Base-by-base conservation (phyloP, 2,329 filamentous ascomycete species). In the Arthrinium puccinioides region DNA sequence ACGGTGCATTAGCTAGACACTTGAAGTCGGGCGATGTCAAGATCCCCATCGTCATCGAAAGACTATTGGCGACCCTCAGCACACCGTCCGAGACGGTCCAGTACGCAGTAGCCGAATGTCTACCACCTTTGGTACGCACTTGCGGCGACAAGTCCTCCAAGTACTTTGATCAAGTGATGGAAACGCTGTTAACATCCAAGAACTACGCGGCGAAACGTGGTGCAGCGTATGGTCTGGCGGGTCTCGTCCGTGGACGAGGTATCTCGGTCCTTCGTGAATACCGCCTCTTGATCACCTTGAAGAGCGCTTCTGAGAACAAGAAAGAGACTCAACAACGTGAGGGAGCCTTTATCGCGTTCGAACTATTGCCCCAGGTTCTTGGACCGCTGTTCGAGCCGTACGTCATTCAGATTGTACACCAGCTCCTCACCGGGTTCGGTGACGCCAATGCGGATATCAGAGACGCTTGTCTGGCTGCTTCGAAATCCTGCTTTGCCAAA, bases 41-140 rank as follows among this genome's bases (percentile, higher is more conserved):
- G 52, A 78, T 97, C 33, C 87, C 89, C 1, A 80, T 84, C 39
- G 92, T 98, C 31, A 82, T 98, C 35, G 82, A 90, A 49, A 79
- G 88, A 44, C 70, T 98, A 16, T 72, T 98, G 39, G 78, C 80
- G 16, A 96, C 94, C 6, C 69, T 98, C 30, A 92, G 84, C 58
- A 97, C 90, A 10, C 92, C 92, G 20, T 97, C 92, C 1, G 92
- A 98, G 61, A 89, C 87, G 13, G 92, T 98, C 2, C 92, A 98
- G 60, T 96, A 92, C 56, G 92, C 92, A 32, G 89, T 97, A 41
- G 88, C 94, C 4, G 87, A 92, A 53, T 98, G 92, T 52, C 69
- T 98, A 16, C 90, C 92, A 11, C 89, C 92, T 2, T 71, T 98
- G n/a, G 79, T 98, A 21, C 81, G 79, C 40, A 83, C 87, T 3